phyloP scores from a whole-genome alignment of 768 basidiomycete genomes.

The Leccinum pellstonianum region DNA sequence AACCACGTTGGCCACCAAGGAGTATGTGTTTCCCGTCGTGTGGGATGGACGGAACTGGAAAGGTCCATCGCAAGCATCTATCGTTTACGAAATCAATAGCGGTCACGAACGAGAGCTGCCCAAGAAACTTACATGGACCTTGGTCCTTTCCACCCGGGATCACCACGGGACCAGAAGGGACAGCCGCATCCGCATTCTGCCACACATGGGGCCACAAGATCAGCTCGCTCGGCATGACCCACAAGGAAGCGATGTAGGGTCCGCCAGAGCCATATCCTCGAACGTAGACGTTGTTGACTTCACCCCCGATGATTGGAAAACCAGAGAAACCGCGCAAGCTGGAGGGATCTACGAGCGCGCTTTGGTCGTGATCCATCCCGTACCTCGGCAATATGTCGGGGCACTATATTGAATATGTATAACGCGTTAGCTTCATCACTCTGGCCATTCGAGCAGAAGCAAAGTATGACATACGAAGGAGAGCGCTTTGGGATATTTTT shows the following conservation, averaged over 20 bases:
- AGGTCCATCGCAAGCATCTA: constrained; percentile 2
- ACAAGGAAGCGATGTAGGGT: background rate
- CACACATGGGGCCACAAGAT: background rate
- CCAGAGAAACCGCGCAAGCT: background rate
- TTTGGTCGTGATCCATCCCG: background rate
- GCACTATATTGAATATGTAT: background rate
- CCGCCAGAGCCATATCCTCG: constrained; percentile 1
- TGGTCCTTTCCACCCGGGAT: background rate
- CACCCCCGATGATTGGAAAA: background rate
- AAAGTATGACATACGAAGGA: background rate
- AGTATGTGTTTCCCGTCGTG: constrained; percentile 1
- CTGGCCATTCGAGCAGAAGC: background rate
- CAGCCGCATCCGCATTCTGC: background rate
- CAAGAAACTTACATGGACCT: background rate
- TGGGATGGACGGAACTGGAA: constrained; percentile 12
- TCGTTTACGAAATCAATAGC: background rate
- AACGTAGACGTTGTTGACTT: background rate
- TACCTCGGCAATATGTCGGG: background rate
- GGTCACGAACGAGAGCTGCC: background rate
- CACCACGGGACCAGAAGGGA: background rate
- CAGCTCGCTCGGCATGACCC: background rate
- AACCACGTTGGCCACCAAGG: constrained; percentile 11
- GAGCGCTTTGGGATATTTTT: background rate
- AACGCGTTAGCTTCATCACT: background rate
- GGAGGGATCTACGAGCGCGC: background rate